Base-by-base conservation (phyloP, 2,329 filamentous ascomycete genomes). In the Neofusicoccum ribis region DNA sequence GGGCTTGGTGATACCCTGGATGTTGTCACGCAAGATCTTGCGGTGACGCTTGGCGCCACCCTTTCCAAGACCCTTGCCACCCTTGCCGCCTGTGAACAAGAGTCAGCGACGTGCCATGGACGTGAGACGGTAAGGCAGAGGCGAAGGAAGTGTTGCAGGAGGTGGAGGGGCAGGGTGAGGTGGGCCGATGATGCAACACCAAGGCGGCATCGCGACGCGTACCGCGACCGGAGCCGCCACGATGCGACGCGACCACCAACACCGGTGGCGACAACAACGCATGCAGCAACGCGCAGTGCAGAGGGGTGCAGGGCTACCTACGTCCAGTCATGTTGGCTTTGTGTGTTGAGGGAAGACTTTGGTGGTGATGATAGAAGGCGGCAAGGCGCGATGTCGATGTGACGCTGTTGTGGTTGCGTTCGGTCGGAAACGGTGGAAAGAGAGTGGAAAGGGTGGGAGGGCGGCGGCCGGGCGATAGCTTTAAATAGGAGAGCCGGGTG, bases 21-120 rank as follows among this genome's bases (percentile, higher is more conserved):
- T 97, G 91, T 97, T 97, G 91, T 97, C 93, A 84, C 93, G 92
- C 82, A 97, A 88, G 86, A 97, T 97, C 91, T 97, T 97, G 79
- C 94, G 90, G 86, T 97, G 93, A 84, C 93, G 93, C 91, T 97
- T 98, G 84, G 94, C 94, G 82, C 93, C 93, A 72, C 93, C 93
- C 89, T 97, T 97, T 82, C 93, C 93, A 83, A 97, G 92, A 81
- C 93, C 93, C 89, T 97, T 97, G 81, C 93, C 93, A 83, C 93
- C 93, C 85, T 96, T 96, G 81, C 92, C 92, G 81, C 92, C 92
- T 95, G 74, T 68, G 71, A 68, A 69, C 68, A 66, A 74, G 72
- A 72, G 83, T 88, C 75, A 88, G 83, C 78, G 61, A 69, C 60
- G 31, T 52, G 64, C 52, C 67, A 56, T 61, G 65, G 65, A 54